Evolutionary conservation across 2,329 filamentous ascomycete species (phyloP).

Genomic region (Pleomassaria siparia): DNA sequence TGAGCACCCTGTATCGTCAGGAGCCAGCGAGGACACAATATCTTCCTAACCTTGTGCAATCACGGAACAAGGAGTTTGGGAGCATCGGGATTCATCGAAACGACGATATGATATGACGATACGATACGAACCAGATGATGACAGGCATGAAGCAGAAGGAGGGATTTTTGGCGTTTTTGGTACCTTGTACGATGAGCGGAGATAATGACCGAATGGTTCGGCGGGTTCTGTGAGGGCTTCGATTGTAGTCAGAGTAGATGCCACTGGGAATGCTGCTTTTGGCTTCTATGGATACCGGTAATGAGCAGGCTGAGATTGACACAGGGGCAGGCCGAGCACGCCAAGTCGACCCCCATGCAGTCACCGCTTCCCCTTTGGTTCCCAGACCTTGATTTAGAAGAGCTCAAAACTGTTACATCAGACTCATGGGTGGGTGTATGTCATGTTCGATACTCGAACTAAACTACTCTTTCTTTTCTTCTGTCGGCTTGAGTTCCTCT

Average conservation of each 20-base stretch:
- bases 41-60: slow-evolving; percentile 8
- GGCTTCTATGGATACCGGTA: too few relatives aligned
- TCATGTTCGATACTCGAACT: neutral
- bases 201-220: neutral
- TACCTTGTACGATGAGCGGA: slow-evolving; percentile 5
- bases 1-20: neutral
- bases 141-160: neutral
- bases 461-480: slow-evolving; percentile 7
- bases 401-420: neutral
- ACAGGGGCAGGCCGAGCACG: too few relatives aligned
- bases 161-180: neutral
- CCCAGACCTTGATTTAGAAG: neutral
- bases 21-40: neutral
- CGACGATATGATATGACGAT: slow-evolving; percentile 5
- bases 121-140: neutral
- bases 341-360: too few relatives aligned
- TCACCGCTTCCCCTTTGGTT: too few relatives aligned
- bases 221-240: slow-evolving; percentile 2
- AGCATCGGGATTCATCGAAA: neutral
- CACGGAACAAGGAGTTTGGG: neutral
- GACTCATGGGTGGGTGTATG: neutral
- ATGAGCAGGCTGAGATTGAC: too few relatives aligned
- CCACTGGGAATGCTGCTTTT: too few relatives aligned
- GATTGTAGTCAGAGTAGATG: neutral
- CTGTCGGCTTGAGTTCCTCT: slow-evolving; percentile 54